phyloP scores from a whole-genome alignment of 345 rosid genomes.

The Tarenaya hassleriana region DNA sequence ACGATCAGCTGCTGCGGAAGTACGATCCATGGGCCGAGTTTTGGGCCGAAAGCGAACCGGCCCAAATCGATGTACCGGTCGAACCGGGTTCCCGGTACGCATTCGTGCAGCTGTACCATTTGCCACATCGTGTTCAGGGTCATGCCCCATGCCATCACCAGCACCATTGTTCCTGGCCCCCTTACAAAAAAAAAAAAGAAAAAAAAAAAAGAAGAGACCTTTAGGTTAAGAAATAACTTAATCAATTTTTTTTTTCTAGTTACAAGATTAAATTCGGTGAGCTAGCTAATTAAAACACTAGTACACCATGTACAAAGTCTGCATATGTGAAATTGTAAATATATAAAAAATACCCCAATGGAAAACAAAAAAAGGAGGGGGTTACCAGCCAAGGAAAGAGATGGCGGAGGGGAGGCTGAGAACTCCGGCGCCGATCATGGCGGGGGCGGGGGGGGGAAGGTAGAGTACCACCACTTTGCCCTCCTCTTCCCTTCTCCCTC shows the following conservation, averaged over 20 bases:
- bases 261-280: no score
- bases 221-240: no score
- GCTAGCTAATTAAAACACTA: no score
- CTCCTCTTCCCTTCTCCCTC: constrained; percentile 51
- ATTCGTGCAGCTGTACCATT: constrained; percentile 89
- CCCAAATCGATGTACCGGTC: constrained; percentile 92
- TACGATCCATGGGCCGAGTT: constrained; percentile 81
- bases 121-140: constrained; percentile 97
- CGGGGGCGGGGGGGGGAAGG: constrained; percentile 83
- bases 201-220: no score
- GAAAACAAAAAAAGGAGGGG: not conserved
- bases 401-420: constrained; percentile 93
- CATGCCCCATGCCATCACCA: constrained; percentile 73
- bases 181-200: no score
- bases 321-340: constrained; percentile 3
- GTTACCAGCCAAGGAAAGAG: constrained; percentile 94
- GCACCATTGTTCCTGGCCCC: constrained; percentile 76
- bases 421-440: constrained; percentile 98
- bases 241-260: no score
- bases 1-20: constrained; percentile 92
- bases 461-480: constrained; percentile 97
- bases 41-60: constrained; percentile 70
- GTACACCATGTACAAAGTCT: no score
- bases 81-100: constrained; percentile 82
- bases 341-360: no score